Conservation (phyloP, 352 stramenopile genomes). For the Phytopythium vexans region DNA sequence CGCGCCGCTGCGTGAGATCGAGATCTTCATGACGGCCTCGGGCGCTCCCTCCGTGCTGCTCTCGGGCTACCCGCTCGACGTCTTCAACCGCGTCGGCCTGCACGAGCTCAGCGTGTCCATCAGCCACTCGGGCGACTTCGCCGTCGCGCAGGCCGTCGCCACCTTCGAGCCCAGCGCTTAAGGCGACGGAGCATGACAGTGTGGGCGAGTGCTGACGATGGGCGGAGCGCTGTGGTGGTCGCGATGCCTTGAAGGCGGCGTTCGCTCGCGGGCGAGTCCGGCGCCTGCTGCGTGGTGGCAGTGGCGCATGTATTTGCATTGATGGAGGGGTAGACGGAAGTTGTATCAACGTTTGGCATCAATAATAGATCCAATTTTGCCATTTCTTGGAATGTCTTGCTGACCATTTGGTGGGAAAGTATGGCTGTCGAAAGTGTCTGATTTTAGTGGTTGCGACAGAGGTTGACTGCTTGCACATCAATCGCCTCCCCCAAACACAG, state of each 20-base stretch:
- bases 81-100: slow-evolving; percentile 75
- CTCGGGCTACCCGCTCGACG: slow-evolving; percentile 68
- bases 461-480: not conserved
- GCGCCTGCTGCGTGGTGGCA: too few species aligned
- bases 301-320: not conserved
- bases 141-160: slow-evolving; percentile 79
- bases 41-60: slow-evolving; percentile 75
- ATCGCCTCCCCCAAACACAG: not conserved
- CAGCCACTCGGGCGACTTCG: slow-evolving; percentile 87
- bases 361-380: not conserved
- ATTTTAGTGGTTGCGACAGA: too few species aligned
- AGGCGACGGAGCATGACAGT: not conserved
- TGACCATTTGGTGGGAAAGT: too few species aligned
- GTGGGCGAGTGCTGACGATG: not conserved
- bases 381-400: too few species aligned
- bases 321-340: not conserved
- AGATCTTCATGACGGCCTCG: slow-evolving; percentile 79
- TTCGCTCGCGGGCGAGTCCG: too few species aligned
- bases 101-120: slow-evolving; percentile 83
- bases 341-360: not conserved
- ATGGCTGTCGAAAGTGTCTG: too few species aligned
- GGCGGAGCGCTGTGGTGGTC: slow-evolving; percentile 5
- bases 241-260: not conserved
- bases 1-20: slow-evolving; percentile 79
- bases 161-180: slow-evolving; percentile 40